Evolutionary conservation across 306 rosid species (phyloP), one percentile per base, ranked within the genome.

Genomic region (Prunus mume): DNA sequence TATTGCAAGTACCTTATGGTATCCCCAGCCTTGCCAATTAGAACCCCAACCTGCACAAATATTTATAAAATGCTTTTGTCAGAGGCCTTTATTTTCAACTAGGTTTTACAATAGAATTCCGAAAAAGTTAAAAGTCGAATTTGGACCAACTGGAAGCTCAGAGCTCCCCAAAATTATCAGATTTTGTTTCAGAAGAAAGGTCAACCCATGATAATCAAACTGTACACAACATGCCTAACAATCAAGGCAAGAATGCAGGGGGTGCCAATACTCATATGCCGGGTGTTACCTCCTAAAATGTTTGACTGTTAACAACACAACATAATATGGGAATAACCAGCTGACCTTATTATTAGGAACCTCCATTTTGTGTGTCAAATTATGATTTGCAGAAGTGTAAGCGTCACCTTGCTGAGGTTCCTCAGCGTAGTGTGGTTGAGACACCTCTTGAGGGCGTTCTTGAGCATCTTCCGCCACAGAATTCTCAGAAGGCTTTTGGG

Each of bases 11-110:
- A 92, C 68, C 92, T 78, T 77, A 96, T 92, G 7, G 99, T 96
- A 78, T 96, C 99, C 65, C 99, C 99, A 28, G 99, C 90, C 87
- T 96, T 96, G 62, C 99, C 99, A 84, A 96, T 96, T 50, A 96
- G 96, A 83, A 92, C 99, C 54, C 99, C 99, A 76, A 96, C 99
- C 99, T 96, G 88, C 79, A 83, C 34, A n/a, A 69, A 38, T 70
- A 80, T 34, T 54, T 71, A 43, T 32, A 56, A 19, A 68, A 76
- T 52, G 64, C 27, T 77, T 69, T 15, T 4, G 14, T 74, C 47
- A 76, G 27, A 74, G 76, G 41, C 69, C 54, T 13, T 65, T 19
- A 66, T 13, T 38, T 28, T 12, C 55, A 19, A 63, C 18, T 17
- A 14, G 0, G 9, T 14, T 69, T 50, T 20, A 72, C 65, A n/a